Evolutionary conservation across 1,284 basidiomycete genomes (phyloP), one percentile per base, ranked within the genome.

Genomic region (Neonothopanus nambi): DNA sequence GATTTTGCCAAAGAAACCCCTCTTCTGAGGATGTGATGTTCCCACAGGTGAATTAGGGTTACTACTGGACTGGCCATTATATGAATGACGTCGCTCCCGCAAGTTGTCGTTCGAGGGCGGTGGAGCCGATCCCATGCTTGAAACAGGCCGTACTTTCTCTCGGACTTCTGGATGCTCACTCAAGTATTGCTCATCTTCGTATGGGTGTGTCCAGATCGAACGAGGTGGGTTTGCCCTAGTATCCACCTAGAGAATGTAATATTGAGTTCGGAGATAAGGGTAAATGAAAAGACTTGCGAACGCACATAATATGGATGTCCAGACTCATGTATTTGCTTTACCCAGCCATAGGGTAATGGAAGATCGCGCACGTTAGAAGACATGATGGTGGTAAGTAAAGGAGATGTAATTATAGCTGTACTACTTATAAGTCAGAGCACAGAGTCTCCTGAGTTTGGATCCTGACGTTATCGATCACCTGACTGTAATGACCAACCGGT

Each of bases 121-220:
- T n/a, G 36, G 30, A 5, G 13, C 3, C 5, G 33, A 17, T 35
- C 24, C 52, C 35, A 48, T 37, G 20, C 36, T 54, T 23, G 52
- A 48, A 11, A 17, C 21, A 59, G 35, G 63, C 20, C 60, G 61
- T 5, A 73, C 59, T 59, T 74, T 75, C 52, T 77, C 70, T 45
- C 67, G 66, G 11, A 73, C 59, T 12, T 80, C 77, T 12, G 85
- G 82, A 59, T 87, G 79, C 53, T 81, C 78, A 15, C 55, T 61
- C 23, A 87, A 70, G 65, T 77, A 89, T 53, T 80, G 74, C 49
- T 83, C 79, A 62, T 88, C 85, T 51, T 89, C 82, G 57, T 80
- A 82, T 1, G 87, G 87, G 62, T 89, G 85, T 3, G 77, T 73
- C 87, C 87, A 89, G 58, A 82, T 87, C 0, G 82, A 75, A 3